Evolutionary conservation across 1,139 yeast genomes (phyloP).

Genomic region (Torulaspora pretoriensis): DNA sequence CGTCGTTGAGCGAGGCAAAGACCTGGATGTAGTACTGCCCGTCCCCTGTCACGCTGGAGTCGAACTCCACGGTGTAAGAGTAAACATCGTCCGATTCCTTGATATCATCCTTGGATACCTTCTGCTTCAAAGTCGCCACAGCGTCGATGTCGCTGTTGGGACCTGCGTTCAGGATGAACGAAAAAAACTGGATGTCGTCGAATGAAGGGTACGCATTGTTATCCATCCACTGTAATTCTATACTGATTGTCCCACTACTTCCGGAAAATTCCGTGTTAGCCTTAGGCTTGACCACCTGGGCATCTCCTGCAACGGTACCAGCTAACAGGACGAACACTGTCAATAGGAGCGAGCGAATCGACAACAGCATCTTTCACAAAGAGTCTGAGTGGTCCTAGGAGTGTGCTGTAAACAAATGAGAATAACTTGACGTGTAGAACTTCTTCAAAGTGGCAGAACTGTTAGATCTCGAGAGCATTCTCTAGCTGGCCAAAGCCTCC

Average conservation of each 20-base stretch:
- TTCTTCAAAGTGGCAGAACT: neutral
- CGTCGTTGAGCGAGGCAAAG: slow-evolving; percentile 39
- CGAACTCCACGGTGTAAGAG: slow-evolving; percentile 43
- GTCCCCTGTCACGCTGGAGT: slow-evolving; percentile 45
- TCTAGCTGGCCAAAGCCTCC: slow-evolving; percentile 1
- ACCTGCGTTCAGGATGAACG: slow-evolving; percentile 68
- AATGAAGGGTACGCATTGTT: slow-evolving; percentile 47
- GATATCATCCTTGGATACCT: slow-evolving; percentile 32
- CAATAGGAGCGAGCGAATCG: slow-evolving; percentile 4
- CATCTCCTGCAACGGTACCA: slow-evolving; percentile 41
- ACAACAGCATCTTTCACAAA: neutral
- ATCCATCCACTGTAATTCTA: slow-evolving; percentile 63
- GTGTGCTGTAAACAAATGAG: neutral
- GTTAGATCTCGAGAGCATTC: neutral
- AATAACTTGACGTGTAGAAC: neutral
- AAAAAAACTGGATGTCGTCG: slow-evolving; percentile 43
- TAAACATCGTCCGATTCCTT: slow-evolving; percentile 23
- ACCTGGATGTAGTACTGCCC: slow-evolving; percentile 74
- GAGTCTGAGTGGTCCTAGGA: neutral
- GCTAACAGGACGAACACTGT: slow-evolving; percentile 1
- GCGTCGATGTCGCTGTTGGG: slow-evolving; percentile 47
- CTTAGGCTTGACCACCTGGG: slow-evolving; percentile 50
- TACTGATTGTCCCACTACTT: slow-evolving; percentile 44
- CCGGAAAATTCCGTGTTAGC: slow-evolving; percentile 49
- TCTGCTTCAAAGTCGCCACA: slow-evolving; percentile 36